Conservation (phyloP, 352 stramenopile genomes). For the Blastocystis sp. region DNA sequence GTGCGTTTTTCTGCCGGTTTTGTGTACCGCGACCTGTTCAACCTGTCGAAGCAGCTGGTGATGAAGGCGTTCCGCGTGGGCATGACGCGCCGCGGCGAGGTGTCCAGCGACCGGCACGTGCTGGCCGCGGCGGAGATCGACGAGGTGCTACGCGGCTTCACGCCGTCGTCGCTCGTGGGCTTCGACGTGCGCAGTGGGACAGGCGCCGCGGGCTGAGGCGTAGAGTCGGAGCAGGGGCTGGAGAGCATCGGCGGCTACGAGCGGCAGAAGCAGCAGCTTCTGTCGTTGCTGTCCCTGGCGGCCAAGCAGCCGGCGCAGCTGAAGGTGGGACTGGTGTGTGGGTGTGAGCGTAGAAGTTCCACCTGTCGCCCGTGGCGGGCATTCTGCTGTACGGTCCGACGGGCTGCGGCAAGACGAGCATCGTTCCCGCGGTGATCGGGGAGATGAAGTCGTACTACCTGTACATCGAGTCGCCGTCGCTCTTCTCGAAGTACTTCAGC, state of each 20-base stretch:
- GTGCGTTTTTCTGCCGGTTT: not conserved
- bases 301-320: not conserved
- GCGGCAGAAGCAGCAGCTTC: not conserved
- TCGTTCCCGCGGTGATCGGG: conserved; percentile 77
- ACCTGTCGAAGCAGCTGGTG: not conserved
- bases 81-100: not conserved
- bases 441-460: conserved; percentile 79
- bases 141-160: not conserved
- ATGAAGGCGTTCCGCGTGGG: conserved; percentile 8
- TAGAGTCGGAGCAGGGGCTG: conserved; percentile 1
- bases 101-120: not conserved
- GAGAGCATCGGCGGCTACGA: conserved; percentile 6
- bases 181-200: conserved; percentile 16
- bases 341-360: not conserved
- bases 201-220: not conserved
- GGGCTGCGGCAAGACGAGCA: conserved; percentile 80
- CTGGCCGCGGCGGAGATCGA: not conserved
- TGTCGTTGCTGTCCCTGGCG: not conserved
- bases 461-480: conserved; percentile 79
- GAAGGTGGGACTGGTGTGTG: too few species aligned
- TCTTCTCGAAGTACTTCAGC: conserved; percentile 83
- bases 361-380: conserved; percentile 70
- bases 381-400: conserved; percentile 80
- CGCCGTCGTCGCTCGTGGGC: not conserved
- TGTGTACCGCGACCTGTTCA: conserved; percentile 10